Conservation (phyloP, 192 early-diverging fungal species). For the Gamsiella multidivaricata region DNA sequence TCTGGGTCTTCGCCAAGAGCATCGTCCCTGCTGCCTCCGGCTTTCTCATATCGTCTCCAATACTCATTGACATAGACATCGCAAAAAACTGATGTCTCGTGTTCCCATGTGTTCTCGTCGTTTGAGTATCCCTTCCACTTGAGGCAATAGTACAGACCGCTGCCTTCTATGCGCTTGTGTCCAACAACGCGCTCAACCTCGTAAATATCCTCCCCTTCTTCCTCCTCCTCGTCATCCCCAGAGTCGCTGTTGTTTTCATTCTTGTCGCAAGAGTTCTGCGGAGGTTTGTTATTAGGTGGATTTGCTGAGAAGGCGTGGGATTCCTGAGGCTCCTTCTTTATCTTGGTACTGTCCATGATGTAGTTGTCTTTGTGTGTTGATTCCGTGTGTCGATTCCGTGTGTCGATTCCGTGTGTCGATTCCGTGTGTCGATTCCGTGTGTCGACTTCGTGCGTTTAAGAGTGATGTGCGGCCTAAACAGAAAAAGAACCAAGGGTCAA, state of each 20-base stretch:
- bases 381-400: no score
- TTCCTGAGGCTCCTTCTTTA: slow-evolving; percentile 5
- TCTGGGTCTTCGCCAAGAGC: background rate
- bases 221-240: slow-evolving; percentile 6
- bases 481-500: background rate
- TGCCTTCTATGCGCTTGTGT: background rate
- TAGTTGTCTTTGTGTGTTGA: background rate
- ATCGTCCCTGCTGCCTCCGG: slow-evolving; percentile 22
- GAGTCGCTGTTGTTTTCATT: background rate
- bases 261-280: background rate
- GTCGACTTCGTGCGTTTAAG: no score
- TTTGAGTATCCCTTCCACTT: slow-evolving; percentile 48
- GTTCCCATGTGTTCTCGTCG: slow-evolving; percentile 45
- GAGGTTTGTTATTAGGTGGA: background rate
- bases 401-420: no score
- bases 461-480: no score
- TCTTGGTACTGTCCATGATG: slow-evolving; percentile 1
- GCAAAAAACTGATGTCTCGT: slow-evolving; percentile 10
- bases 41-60: slow-evolving; percentile 5
- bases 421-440: no score
- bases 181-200: slow-evolving; percentile 44
- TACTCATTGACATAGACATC: slow-evolving; percentile 16
- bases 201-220: slow-evolving; percentile 19
- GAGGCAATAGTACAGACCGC: slow-evolving; percentile 20
- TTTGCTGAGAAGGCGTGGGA: no score